Base-by-base conservation (phyloP, 2,329 filamentous ascomycete species). In the Alternaria conjuncta region DNA sequence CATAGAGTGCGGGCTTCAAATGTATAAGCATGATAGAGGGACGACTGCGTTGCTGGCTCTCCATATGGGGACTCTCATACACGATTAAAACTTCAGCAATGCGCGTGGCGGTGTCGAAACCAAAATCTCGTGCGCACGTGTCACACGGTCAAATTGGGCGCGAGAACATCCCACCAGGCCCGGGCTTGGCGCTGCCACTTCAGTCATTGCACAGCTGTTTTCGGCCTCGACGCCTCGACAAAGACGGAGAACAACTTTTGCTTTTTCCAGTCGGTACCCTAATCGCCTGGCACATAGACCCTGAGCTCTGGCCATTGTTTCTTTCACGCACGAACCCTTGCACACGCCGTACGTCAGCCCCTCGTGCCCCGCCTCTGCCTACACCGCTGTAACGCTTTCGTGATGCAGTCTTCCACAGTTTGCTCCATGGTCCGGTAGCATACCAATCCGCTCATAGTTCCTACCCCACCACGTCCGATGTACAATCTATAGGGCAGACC, bases 351-450 rank as follows among this genome's bases (percentile, higher is more conserved):
- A 71, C 69, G 67, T 74, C 60, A 65, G 57, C 66, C 64, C 66
- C 68, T 65, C 66, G 68, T 74, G 72, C 73, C 74, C 75, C 75
- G 72, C 75, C 55, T 64, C 60, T 61, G 50, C 63, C 70, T 72
- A 77, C 75, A 79, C 77, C 77, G 73, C 77, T 69, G 71, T 70
- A 74, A 73, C 72, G 67, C 67, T 75, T 70, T 64, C 71, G 77
- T 68, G 62, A 78, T 78, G 76, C 75, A 77, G 71, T 67, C 69
- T 65, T 60, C 67, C 64, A 61, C 65, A 64, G 64, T 66, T 67
- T 71, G 68, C 65, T 71, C 69, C 72, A 78, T 74, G 73, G 71
- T 67, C 67, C 76, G 77, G 73, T 79, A 80, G 76, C 75, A 75
- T 66, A 72, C 55, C 61, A 65, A 55, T 64, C 56, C 55, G 63